A percentile compares a stretch with the other conserved stretches of the same genome.
Conservation (phyloP, 352 stramenopile genomes). For the Phytophthora sansomeana region DNA sequence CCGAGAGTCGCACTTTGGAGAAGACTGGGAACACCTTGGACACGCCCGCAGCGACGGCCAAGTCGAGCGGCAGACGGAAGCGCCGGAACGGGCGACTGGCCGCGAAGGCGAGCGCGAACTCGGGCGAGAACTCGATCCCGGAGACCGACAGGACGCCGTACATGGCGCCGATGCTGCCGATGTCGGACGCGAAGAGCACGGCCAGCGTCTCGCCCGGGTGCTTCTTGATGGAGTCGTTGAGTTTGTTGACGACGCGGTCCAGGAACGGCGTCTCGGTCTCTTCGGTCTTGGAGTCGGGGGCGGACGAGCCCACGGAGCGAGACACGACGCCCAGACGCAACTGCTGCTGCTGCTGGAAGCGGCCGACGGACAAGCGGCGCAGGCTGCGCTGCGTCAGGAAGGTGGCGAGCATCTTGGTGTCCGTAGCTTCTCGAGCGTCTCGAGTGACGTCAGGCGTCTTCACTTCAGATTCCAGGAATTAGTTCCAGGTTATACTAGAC, state of each 20-base stretch:
- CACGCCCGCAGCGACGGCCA: conserved; percentile 72
- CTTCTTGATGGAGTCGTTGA: conserved; percentile 83
- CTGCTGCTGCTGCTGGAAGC: conserved; percentile 9
- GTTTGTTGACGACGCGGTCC: conserved; percentile 72
- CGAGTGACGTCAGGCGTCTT: background rate
- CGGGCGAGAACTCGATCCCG: conserved; percentile 78
- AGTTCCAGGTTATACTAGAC: background rate
- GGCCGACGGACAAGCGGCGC: background rate
- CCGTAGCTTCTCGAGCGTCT: no score
- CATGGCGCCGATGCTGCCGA: conserved; percentile 81
- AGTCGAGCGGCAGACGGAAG: conserved; percentile 79
- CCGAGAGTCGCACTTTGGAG: conserved; percentile 73
- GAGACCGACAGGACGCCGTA: conserved; percentile 75
- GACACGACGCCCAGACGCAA: conserved; percentile 3
- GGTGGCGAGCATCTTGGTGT: conserved; percentile 10
- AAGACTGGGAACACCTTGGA: conserved; percentile 78
- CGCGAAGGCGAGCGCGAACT: conserved; percentile 88
- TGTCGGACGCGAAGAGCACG: conserved; percentile 84
- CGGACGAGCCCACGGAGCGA: conserved; percentile 13
- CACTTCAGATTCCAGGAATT: no score
- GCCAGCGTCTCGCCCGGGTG: conserved; percentile 79
- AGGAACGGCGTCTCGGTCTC: conserved; percentile 40
- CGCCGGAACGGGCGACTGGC: conserved; percentile 85
- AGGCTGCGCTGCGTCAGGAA: conserved; percentile 22
- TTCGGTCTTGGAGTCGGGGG: conserved; percentile 8